Evolutionary conservation across 768 basidiomycete genomes (phyloP).

Genomic region (Russula sp.): DNA sequence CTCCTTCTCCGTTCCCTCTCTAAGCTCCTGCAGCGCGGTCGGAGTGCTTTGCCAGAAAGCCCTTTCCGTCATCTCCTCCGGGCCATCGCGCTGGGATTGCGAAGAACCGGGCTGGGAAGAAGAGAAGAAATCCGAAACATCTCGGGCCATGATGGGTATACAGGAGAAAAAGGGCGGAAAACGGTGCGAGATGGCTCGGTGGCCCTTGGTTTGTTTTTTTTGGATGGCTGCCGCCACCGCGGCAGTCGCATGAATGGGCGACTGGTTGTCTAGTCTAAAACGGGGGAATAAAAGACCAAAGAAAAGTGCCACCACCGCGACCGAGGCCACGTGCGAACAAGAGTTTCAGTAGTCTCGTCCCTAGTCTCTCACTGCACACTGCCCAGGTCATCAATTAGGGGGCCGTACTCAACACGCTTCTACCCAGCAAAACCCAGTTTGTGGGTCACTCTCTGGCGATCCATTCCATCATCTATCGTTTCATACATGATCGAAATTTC

Average conservation of each 20-base stretch:
- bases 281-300: background rate
- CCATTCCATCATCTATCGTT: background rate
- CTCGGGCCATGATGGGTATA: background rate
- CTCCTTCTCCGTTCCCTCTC: background rate
- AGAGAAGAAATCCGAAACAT: background rate
- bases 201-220: background rate
- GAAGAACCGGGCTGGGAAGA: conserved; percentile 5
- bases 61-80: background rate
- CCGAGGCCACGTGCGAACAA: background rate
- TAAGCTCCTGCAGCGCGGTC: background rate
- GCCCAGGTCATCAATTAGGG: no score
- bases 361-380: background rate
- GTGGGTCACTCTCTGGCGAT: background rate
- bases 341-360: background rate
- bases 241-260: background rate
- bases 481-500: background rate
- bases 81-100: background rate
- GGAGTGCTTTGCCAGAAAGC: conserved; percentile 14
- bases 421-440: background rate
- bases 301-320: background rate
- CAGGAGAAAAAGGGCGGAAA: background rate
- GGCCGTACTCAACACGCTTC: no score
- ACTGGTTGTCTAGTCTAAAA: background rate
- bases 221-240: background rate
- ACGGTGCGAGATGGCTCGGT: background rate